Evolutionary conservation across 495 filamentous ascomycete species (phyloP).

Genomic region (Penicillium samsonianum): DNA sequence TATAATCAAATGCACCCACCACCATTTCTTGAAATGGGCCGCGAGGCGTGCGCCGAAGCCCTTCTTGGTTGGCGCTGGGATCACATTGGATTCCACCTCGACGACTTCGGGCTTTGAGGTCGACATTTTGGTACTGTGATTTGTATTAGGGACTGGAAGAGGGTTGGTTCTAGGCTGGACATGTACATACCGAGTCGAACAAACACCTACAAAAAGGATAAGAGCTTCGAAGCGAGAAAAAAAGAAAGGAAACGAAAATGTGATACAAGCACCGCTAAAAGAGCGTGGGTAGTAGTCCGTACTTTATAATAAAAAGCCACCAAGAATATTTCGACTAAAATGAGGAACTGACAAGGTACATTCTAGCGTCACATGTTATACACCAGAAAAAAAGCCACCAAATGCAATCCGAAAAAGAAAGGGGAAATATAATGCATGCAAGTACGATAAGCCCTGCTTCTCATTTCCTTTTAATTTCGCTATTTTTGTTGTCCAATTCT

Average conservation of each 20-base stretch:
- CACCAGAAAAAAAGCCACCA: background rate
- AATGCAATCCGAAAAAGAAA: background rate
- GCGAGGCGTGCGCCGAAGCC: slow-evolving; percentile 40
- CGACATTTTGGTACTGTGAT: slow-evolving; percentile 29
- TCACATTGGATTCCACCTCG: slow-evolving; percentile 22
- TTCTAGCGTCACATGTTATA: slow-evolving; percentile 17
- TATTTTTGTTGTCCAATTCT: background rate
- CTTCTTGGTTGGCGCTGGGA: slow-evolving; percentile 23
- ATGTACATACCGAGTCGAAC: slow-evolving; percentile 5
- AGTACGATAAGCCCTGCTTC: background rate
- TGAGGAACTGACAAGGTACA: background rate
- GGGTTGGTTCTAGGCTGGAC: background rate
- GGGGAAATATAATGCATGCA: background rate
- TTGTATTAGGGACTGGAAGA: background rate
- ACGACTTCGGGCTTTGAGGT: slow-evolving; percentile 28
- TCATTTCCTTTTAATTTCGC: background rate
- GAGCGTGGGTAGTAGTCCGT: slow-evolving; percentile 6
- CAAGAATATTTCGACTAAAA: background rate
- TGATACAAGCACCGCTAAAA: background rate
- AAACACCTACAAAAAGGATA: background rate
- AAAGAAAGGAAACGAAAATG: background rate
- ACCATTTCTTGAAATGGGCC: slow-evolving; percentile 59
- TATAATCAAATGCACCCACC: slow-evolving; percentile 70
- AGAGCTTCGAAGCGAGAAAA: slow-evolving; percentile 10
- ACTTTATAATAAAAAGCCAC: slow-evolving; percentile 16